Evolutionary conservation across 2,329 filamentous ascomycete genomes (phyloP), one percentile per base, ranked within the genome.

Genomic region (Aaosphaeria arxii): DNA sequence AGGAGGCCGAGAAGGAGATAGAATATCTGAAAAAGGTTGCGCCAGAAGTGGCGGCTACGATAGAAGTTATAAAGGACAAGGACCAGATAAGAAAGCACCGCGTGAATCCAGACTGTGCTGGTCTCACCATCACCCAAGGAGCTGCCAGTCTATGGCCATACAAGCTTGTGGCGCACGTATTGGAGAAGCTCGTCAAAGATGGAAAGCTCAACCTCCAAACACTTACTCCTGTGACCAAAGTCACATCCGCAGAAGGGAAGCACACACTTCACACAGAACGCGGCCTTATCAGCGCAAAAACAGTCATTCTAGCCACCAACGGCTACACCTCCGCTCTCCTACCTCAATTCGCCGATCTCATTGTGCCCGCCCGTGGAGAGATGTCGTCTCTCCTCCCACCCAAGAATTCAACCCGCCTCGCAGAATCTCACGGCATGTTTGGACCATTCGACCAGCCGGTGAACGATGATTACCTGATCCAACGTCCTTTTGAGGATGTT

Each of bases 81-180:
- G 58, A 70, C 40, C 61, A 72, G 57, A 71, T 89, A 4, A 71
- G 69, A 30, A 70, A 71, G 32, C 75, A 88, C 28, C 74, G 83
- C 31, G 57, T 71, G n/a, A 52, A 53, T 30, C 52, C 58, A 9
- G 60, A 60, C 6, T 85, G 83, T 5, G 63, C 77, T 6, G 88
- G 85, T 2, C 87, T 84, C 5, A 77, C 90, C 4, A 72, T 86
- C 11, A 86, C 86, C 52, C 73, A 74, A 38, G 73, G 81, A 39
- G 88, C 88, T 0, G 87, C 84, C 0, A 83, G 83, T 56, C 65
- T 89, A 41, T 91, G 87, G 87, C 90, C 90, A 0, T 95, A 95
- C 69, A 95, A 94, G 71, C 80, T 95, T 13, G 84, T 95, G 2
- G 75, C 83, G 1, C 86, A 84, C 70, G 77, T 91, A 0, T 72